Conservation (phyloP, 2,329 filamentous ascomycete species). For the Sarocladium brachiariae region DNA sequence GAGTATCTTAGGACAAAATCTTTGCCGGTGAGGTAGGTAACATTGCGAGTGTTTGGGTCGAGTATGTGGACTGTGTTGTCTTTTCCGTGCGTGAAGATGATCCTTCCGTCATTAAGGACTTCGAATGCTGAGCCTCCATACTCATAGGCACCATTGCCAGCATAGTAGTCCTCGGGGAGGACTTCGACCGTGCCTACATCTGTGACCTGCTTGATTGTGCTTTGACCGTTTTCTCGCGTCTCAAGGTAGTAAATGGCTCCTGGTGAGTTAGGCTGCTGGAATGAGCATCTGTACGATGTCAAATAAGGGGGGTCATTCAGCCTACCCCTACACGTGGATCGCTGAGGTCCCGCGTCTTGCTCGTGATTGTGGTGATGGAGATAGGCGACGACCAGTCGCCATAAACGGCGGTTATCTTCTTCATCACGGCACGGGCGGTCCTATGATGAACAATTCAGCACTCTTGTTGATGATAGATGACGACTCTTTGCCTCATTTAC, state of each 20-base stretch:
- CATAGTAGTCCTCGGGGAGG: slow-evolving; percentile 36
- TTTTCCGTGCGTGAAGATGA: slow-evolving; percentile 38
- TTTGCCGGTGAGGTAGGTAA: slow-evolving; percentile 23
- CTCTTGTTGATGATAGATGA: too few relatives aligned
- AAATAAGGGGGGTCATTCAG: background rate
- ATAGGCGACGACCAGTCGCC: slow-evolving; percentile 35
- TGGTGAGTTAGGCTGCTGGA: slow-evolving; percentile 17
- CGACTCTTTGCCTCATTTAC: too few relatives aligned
- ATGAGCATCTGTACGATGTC: background rate
- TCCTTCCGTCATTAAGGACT: slow-evolving; percentile 28
- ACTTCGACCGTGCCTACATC: slow-evolving; percentile 28
- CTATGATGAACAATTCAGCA: too few relatives aligned
- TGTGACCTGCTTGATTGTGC: slow-evolving; percentile 36
- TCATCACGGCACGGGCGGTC: slow-evolving; percentile 20
- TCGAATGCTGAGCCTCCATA: slow-evolving; percentile 43
- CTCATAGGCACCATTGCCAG: slow-evolving; percentile 41
- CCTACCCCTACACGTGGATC: slow-evolving; percentile 31
- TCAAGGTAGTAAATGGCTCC: slow-evolving; percentile 32
- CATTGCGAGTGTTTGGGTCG: slow-evolving; percentile 27
- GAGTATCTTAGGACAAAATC: slow-evolving; percentile 33
- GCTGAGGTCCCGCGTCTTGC: slow-evolving; percentile 24
- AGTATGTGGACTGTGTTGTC: slow-evolving; percentile 37
- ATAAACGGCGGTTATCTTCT: slow-evolving; percentile 23
- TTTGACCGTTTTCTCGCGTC: slow-evolving; percentile 31
- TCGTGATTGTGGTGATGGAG: slow-evolving; percentile 27